These are phyloP conservation scores for Schwanniomyces occidentalis DNA, from an alignment of 805 yeast species.

Conservation along the genomic window DNA sequence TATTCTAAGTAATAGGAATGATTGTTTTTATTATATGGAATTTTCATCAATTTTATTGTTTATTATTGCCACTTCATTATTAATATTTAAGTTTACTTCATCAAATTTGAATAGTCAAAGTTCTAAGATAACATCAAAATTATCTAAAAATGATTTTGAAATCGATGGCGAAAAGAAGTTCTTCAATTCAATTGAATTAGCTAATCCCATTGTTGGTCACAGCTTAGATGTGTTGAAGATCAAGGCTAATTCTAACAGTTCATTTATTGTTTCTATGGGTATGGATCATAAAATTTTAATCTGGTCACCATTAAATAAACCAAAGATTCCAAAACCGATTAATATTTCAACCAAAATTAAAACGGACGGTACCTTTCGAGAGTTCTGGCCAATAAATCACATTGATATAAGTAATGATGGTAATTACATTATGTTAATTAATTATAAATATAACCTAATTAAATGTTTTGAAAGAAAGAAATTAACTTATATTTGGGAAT, in stretches of 20 bases:
- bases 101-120: constrained; percentile 4
- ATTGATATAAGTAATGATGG: constrained; percentile 61
- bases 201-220: constrained; percentile 42
- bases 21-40: constrained; percentile 55
- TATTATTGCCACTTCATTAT: constrained; percentile 42
- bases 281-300: constrained; percentile 69
- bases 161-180: constrained; percentile 18
- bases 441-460: constrained; percentile 48
- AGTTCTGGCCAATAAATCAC: constrained; percentile 63
- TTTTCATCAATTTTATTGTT: constrained; percentile 52
- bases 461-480: constrained; percentile 61
- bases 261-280: constrained; percentile 70
- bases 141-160: constrained; percentile 10
- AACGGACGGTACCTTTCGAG: constrained; percentile 47
- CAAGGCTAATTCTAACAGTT: constrained; percentile 55
- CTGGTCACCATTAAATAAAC: constrained; percentile 64
- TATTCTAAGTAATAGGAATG: constrained; percentile 34
- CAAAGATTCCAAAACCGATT: constrained; percentile 17
- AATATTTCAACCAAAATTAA: constrained; percentile 42
- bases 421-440: constrained; percentile 54
- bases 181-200: constrained; percentile 33
- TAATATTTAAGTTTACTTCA: constrained; percentile 19
- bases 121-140: constrained; percentile 4
- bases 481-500: constrained; percentile 60
- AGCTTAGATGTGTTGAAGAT: constrained; percentile 62